Evolutionary conservation across 768 basidiomycete species (phyloP).

Genomic region (Mycena haematopus): DNA sequence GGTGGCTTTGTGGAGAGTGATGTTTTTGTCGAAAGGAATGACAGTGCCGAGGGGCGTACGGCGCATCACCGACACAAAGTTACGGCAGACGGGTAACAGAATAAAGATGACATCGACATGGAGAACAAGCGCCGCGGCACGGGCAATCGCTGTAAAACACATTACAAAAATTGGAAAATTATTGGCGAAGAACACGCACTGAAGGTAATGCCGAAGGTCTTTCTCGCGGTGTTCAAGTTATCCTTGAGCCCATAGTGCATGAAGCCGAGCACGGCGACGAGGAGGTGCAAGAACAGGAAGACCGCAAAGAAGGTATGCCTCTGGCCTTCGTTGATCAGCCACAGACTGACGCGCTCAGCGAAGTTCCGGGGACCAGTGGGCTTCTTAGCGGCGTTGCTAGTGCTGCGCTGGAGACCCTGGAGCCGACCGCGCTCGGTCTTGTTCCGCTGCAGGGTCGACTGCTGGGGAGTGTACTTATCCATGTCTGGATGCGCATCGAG

Average conservation of each 20-base stretch:
- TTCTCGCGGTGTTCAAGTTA: constrained; percentile 57
- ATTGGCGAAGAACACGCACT: constrained; percentile 39
- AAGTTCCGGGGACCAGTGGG: constrained; percentile 40
- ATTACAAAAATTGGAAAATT: not conserved
- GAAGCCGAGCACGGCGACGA: constrained; percentile 64
- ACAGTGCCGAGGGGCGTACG: constrained; percentile 84
- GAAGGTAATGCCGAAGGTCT: constrained; percentile 64
- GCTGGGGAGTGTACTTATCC: constrained; percentile 32
- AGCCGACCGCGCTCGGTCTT: constrained; percentile 66
- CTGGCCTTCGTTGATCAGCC: constrained; percentile 80
- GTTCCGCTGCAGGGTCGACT: constrained; percentile 60
- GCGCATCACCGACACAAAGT: constrained; percentile 90
- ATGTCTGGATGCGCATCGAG: constrained; percentile 38
- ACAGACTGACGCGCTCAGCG: constrained; percentile 42
- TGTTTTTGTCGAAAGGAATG: constrained; percentile 94
- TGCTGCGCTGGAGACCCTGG: constrained; percentile 62
- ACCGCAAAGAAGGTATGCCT: constrained; percentile 61
- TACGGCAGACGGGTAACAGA: constrained; percentile 93
- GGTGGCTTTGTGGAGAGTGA: constrained; percentile 89
- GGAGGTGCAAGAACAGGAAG: constrained; percentile 66
- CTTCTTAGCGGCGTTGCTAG: constrained; percentile 39
- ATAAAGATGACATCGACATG: constrained; percentile 95
- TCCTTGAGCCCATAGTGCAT: constrained; percentile 68
- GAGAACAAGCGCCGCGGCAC: constrained; percentile 86
- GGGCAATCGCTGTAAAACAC: constrained; percentile 72